These are phyloP conservation scores for Crotalaria pallida DNA, from an alignment of 306 rosid species.

Conservation along the genomic window DNA sequence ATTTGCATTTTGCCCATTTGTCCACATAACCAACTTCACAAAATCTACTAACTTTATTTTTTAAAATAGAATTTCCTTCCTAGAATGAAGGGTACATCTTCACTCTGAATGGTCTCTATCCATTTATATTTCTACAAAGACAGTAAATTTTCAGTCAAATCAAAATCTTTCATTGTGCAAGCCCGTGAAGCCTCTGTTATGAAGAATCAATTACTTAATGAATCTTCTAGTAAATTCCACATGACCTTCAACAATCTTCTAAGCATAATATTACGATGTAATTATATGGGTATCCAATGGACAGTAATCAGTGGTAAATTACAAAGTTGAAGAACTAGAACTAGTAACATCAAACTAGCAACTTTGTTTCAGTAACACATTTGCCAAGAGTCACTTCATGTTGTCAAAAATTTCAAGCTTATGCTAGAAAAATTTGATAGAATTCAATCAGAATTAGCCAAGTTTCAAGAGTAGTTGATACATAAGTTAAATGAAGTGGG, in stretches of 20 bases:
- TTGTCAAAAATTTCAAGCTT: background rate
- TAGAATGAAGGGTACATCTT: background rate
- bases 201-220: background rate
- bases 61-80: no score
- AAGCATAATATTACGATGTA: background rate
- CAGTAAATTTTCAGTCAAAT: background rate
- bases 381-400: background rate
- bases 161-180: background rate
- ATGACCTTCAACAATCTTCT: conserved; percentile 1
- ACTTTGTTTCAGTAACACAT: background rate
- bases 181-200: background rate
- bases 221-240: background rate
- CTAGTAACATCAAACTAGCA: background rate
- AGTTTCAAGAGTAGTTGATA: background rate
- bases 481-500: background rate
- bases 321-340: background rate
- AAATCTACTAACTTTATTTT: no score
- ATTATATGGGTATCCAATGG: background rate
- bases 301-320: background rate
- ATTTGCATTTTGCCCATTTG: background rate
- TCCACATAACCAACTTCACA: no score
- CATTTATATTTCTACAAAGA: background rate
- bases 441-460: background rate
- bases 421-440: background rate
- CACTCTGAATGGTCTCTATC: background rate